phyloP scores from a whole-genome alignment of 306 rosid genomes.

The Gastrolobium bilobum region DNA sequence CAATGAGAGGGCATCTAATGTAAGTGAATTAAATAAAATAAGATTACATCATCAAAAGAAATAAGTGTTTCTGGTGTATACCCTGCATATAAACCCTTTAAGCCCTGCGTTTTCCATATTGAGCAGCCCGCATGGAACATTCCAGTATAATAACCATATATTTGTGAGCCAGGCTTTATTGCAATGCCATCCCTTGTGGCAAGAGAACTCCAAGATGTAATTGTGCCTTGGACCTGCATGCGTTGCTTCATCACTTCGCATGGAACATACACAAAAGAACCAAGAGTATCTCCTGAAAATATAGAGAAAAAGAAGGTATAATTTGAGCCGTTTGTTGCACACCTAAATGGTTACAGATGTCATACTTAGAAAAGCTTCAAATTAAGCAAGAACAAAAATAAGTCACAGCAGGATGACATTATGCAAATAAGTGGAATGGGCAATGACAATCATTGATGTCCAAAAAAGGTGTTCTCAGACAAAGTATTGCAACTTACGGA shows the following conservation, averaged over 20 bases:
- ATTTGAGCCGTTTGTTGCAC: slow-evolving; percentile 40
- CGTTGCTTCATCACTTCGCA: slow-evolving; percentile 95
- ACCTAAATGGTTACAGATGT: slow-evolving; percentile 39
- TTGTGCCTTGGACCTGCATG: slow-evolving; percentile 94
- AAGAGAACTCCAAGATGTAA: slow-evolving; percentile 73
- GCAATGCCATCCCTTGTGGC: slow-evolving; percentile 59
- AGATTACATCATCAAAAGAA: slow-evolving; percentile 24
- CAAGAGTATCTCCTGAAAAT: slow-evolving; percentile 89
- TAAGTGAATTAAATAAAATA: slow-evolving; percentile 19
- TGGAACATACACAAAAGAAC: slow-evolving; percentile 95
- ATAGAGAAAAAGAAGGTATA: slow-evolving; percentile 43
- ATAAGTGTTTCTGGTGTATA: slow-evolving; percentile 45
- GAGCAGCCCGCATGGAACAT: slow-evolving; percentile 86
- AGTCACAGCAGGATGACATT: slow-evolving; percentile 21
- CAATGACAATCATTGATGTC: slow-evolving; percentile 32
- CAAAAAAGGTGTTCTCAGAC: slow-evolving; percentile 15
- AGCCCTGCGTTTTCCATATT: slow-evolving; percentile 84
- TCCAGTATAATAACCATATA: slow-evolving; percentile 85
- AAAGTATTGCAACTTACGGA: not conserved
- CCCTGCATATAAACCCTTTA: slow-evolving; percentile 93
- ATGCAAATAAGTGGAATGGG: slow-evolving; percentile 10
- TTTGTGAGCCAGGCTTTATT: slow-evolving; percentile 62
- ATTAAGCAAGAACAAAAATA: slow-evolving; percentile 25
- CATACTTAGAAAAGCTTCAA: slow-evolving; percentile 30
- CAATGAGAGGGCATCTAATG: not conserved